Evolutionary conservation across 208 protist species (phyloP).

Genomic region (Leishmania guyanensis): DNA sequence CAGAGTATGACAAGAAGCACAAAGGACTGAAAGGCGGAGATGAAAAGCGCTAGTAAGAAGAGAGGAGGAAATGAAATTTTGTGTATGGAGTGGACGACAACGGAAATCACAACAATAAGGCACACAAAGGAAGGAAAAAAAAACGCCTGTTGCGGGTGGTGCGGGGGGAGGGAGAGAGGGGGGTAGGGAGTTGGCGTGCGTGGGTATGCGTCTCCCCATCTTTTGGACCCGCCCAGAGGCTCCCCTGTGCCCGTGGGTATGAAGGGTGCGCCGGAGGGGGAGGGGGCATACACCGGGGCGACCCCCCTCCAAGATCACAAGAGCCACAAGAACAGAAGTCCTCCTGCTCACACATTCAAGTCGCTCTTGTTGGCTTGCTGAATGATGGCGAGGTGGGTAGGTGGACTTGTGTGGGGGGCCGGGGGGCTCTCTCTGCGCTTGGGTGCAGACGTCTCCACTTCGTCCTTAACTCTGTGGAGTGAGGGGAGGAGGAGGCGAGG

Average conservation of each 20-base stretch:
- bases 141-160: neutral
- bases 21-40: neutral
- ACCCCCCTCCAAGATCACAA: neutral
- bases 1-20: neutral
- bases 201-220: neutral
- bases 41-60: neutral
- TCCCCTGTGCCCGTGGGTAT: neutral
- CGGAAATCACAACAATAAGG: no score
- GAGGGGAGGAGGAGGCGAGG: neutral
- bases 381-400: neutral
- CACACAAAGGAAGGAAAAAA: neutral
- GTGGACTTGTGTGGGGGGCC: neutral
- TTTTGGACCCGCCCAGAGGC: neutral
- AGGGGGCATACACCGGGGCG: no score
- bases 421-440: neutral
- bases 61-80: neutral
- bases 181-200: neutral
- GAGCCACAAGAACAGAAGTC: neutral
- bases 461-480: neutral
- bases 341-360: neutral
- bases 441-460: neutral
- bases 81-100: neutral
- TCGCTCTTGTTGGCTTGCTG: neutral
- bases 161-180: neutral
- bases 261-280: neutral